Evolutionary conservation across 2,329 filamentous ascomycete genomes (phyloP).

Genomic region (Fusarium stilboides): DNA sequence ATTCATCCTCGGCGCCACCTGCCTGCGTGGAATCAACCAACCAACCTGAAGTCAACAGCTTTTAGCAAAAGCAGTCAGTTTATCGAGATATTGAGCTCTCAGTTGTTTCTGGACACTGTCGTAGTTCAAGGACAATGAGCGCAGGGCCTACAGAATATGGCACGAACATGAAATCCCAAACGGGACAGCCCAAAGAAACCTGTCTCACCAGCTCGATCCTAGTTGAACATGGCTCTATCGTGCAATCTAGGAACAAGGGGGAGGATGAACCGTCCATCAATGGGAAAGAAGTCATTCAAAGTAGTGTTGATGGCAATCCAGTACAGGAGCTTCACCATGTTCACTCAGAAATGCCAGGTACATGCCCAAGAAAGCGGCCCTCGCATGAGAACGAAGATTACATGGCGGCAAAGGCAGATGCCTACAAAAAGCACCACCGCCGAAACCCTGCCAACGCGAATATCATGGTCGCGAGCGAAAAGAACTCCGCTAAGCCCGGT

Average conservation of each 20-base stretch:
- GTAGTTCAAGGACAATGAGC: conserved; percentile 17
- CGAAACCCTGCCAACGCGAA: conserved; percentile 47
- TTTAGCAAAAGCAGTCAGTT: conserved; percentile 24
- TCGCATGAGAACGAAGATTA: conserved; percentile 2
- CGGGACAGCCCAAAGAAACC: background rate
- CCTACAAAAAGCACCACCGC: conserved; percentile 43
- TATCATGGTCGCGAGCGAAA: conserved; percentile 34
- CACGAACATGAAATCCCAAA: background rate
- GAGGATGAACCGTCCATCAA: conserved; percentile 28
- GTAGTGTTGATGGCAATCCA: background rate
- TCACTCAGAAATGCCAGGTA: background rate
- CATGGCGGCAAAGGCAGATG: background rate
- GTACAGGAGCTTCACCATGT: background rate
- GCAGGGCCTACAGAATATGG: background rate
- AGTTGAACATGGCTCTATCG: conserved; percentile 51
- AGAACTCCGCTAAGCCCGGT: background rate
- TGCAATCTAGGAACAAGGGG: conserved; percentile 51
- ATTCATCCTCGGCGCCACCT: conserved; percentile 27
- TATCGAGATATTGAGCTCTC: background rate
- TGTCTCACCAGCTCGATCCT: background rate
- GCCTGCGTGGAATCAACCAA: background rate
- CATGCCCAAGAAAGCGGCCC: conserved; percentile 1
- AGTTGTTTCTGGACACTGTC: background rate
- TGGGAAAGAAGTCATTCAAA: background rate
- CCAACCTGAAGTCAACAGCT: conserved; percentile 7